These are phyloP conservation scores for Nitzschia inconspicua DNA, from an alignment of 108 stramenopile species.

Conservation along the genomic window DNA sequence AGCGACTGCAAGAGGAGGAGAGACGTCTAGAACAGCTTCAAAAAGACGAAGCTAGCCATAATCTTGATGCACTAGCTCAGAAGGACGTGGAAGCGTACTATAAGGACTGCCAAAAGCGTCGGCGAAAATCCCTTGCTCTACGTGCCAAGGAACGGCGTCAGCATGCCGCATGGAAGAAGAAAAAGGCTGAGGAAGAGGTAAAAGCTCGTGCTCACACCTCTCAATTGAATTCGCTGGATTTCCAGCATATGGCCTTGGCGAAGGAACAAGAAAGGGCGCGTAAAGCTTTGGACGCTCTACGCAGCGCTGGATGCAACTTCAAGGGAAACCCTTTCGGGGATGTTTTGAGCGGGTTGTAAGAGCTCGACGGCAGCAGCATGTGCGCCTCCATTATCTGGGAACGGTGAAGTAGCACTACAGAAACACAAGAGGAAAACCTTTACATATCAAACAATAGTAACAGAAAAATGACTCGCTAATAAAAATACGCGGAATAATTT, in stretches of 20 bases:
- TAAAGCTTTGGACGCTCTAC: conserved; percentile 59
- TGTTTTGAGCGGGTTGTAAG: too few species aligned
- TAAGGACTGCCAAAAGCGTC: conserved; percentile 62
- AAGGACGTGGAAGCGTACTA: conserved; percentile 77
- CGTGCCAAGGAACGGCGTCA: conserved; percentile 76
- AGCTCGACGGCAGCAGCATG: too few species aligned
- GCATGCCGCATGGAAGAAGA: conserved; percentile 47
- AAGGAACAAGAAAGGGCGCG: conserved; percentile 64
- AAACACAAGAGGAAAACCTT: too few species aligned
- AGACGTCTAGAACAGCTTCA: conserved; percentile 33
- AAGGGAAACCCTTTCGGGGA: conserved; percentile 37
- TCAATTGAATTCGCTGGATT: conserved; percentile 50
- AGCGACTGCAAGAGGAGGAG: conserved; percentile 52
- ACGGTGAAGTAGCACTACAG: too few species aligned
- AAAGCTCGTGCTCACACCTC: conserved; percentile 35
- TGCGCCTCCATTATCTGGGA: too few species aligned
- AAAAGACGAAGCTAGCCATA: conserved; percentile 44
- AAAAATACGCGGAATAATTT: too few species aligned
- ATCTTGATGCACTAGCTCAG: conserved; percentile 62
- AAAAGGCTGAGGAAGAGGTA: conserved; percentile 39
- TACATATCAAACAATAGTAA: too few species aligned
- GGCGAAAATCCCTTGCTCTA: conserved; percentile 67
- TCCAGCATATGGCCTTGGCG: conserved; percentile 59
- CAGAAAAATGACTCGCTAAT: too few species aligned
- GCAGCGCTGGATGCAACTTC: conserved; percentile 17